These are phyloP conservation scores for Cladobotryum mycophilum DNA, from an alignment of 2,329 filamentous ascomycete species.

Conservation along the genomic window DNA sequence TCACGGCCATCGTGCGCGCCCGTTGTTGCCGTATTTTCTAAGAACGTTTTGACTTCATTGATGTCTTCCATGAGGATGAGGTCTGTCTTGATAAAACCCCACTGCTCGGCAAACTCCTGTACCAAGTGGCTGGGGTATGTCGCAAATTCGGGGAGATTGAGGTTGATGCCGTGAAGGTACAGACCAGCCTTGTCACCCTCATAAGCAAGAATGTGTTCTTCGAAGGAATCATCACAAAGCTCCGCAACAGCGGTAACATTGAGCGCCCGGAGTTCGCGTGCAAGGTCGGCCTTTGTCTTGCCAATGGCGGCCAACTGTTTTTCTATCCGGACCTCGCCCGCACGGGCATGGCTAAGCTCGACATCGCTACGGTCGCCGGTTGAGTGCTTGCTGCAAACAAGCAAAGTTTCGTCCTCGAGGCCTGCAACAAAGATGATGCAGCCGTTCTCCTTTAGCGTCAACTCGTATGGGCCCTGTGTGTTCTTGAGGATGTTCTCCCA, in stretches of 20 bases:
- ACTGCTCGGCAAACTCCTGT: conserved; percentile 80
- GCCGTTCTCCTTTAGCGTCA: conserved; percentile 98
- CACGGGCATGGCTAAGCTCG: conserved; percentile 73
- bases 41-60: conserved; percentile 66
- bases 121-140: conserved; percentile 82
- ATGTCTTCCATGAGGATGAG: conserved; percentile 73
- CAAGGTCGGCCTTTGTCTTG: conserved; percentile 72
- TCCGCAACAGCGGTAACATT: conserved; percentile 95
- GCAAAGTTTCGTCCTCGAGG: conserved; percentile 76
- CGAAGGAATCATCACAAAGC: conserved; percentile 91
- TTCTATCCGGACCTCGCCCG: conserved; percentile 76
- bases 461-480: conserved; percentile 83
- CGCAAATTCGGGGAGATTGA: conserved; percentile 86
- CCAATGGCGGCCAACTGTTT: conserved; percentile 71
- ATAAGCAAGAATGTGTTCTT: conserved; percentile 94
- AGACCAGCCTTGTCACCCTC: conserved; percentile 75
- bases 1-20: conserved; percentile 87
- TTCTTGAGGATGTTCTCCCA: conserved; percentile 72
- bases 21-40: conserved; percentile 79
- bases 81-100: conserved; percentile 89
- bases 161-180: conserved; percentile 92
- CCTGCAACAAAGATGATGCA: conserved; percentile 98
- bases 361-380: conserved; percentile 71
- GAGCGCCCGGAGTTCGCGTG: conserved; percentile 64
- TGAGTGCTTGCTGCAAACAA: conserved; percentile 99